Base-by-base conservation (phyloP, 495 filamentous ascomycete species). In the Tricharina praecox region DNA sequence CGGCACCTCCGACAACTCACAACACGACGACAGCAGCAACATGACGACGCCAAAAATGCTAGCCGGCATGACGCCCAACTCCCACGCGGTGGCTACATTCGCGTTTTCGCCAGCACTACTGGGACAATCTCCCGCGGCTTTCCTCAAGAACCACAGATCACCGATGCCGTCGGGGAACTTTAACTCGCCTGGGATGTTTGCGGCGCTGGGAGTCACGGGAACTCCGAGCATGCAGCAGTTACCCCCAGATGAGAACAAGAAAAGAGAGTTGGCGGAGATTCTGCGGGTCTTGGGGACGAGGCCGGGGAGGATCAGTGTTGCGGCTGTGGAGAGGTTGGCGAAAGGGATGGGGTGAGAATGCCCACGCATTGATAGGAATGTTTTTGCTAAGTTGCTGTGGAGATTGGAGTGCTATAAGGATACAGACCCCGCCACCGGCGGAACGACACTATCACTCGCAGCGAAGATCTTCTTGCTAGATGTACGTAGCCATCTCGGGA, bases 251-350 rank as follows among this genome's bases (percentile, higher is more conserved):
- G 58, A 60, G 46, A 57, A 26, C 18, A 60, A 57, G 45, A 61
- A 61, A 50, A 55, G 46, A 10, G 57, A 61, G 46, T 48, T 61
- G 20, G 19, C n/a, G 2, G 58, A 61, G 50, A 61, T 61, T 20
- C 41, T 61, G 19, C 52, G 50, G 7, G 38, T 60, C 7, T 48
- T 61, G 0, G 52, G 52, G 4, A 19, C 47, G 38, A 44, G 45
- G 1, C 57, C 57, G 1, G 57, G 57, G 8, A 25, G 77, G 13
- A 82, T 97, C 25, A 82, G 83, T 42, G 76, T 86, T 43, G 79
- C 85, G 35, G 84, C 83, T 0, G 68, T 96, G 33, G 83, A 88
- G 63, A 70, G 83, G 34, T 54, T 93, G 26, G 81, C 77, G 4
- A 70, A 74, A 53, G 68, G 80, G 19, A 71, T 81, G 47, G 84